These are phyloP conservation scores for Hyphopichia homilentoma DNA, from an alignment of 805 yeast genomes.

Conservation along the genomic window DNA sequence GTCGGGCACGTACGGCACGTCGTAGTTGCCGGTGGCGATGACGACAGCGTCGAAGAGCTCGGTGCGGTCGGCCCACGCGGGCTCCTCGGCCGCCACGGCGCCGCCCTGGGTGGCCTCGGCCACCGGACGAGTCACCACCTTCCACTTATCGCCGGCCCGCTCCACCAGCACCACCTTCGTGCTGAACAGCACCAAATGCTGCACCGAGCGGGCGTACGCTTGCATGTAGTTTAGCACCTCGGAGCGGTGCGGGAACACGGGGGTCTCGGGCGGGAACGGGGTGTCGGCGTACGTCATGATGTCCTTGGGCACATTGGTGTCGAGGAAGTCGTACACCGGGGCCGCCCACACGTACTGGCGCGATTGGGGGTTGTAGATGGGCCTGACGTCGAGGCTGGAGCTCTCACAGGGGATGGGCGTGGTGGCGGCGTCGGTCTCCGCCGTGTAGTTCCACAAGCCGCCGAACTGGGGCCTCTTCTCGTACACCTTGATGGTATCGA, in stretches of 20 bases:
- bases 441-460: constrained; percentile 71
- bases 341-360: constrained; percentile 20
- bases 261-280: constrained; percentile 18
- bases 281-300: constrained; percentile 52
- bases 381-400: constrained; percentile 15
- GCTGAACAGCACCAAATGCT: constrained; percentile 38
- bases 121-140: constrained; percentile 33
- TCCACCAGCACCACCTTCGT: constrained; percentile 45
- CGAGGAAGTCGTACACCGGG: constrained; percentile 58
- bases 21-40: constrained; percentile 28
- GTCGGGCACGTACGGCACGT: constrained; percentile 26
- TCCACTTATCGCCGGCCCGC: constrained; percentile 34
- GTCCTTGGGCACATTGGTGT: constrained; percentile 61
- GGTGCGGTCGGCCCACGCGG: constrained; percentile 5
- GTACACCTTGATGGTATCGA: constrained; percentile 46
- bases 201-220: constrained; percentile 44
- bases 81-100: constrained; percentile 1
- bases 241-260: constrained; percentile 54
- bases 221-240: constrained; percentile 59
- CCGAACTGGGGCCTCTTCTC: constrained; percentile 58
- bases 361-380: constrained; percentile 7
- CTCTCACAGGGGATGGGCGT: constrained; percentile 21
- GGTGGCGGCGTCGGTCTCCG: constrained; percentile 16
- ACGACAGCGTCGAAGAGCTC: constrained; percentile 27
- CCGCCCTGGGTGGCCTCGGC: constrained; percentile 28